Evolutionary conservation across 495 filamentous ascomycete genomes (phyloP).

Genomic region (Neurospora africana): DNA sequence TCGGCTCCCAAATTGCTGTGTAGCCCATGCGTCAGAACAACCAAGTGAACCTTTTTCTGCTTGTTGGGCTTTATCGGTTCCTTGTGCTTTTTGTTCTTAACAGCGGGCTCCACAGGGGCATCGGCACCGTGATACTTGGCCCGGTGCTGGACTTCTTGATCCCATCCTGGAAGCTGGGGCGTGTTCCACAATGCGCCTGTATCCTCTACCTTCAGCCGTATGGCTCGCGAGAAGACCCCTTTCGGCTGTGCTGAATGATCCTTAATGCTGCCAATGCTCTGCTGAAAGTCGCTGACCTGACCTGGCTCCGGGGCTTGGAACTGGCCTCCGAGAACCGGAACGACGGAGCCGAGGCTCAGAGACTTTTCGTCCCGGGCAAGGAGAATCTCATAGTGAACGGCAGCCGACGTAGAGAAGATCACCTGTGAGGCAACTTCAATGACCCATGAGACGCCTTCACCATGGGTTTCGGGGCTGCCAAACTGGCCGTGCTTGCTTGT

Average conservation of each 20-base stretch:
- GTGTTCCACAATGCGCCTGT: constrained; percentile 84
- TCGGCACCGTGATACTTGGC: constrained; percentile 18
- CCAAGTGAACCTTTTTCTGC: constrained; percentile 74
- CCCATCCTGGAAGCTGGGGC: constrained; percentile 62
- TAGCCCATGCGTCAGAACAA: constrained; percentile 86
- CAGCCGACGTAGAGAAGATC: constrained; percentile 77
- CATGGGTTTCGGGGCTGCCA: constrained; percentile 23
- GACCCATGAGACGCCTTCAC: constrained; percentile 66
- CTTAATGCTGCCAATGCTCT: constrained; percentile 36
- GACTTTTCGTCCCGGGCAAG: constrained; percentile 79
- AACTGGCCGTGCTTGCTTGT: constrained; percentile 25
- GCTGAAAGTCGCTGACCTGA: constrained; percentile 61
- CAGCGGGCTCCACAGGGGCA: constrained; percentile 8
- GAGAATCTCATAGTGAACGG: constrained; percentile 82
- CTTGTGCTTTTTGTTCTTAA: not conserved
- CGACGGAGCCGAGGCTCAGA: constrained; percentile 51
- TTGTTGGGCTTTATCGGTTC: constrained; percentile 20
- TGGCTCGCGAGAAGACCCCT: constrained; percentile 69
- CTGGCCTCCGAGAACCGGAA: constrained; percentile 35
- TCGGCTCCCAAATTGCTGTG: constrained; percentile 96
- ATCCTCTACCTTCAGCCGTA: constrained; percentile 72
- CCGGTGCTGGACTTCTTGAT: constrained; percentile 28
- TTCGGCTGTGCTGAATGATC: constrained; percentile 41
- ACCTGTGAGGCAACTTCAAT: constrained; percentile 88
- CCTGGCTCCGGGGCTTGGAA: constrained; percentile 44